These are phyloP conservation scores for Fusarium torreyae DNA, from an alignment of 2,329 filamentous ascomycete genomes.

Conservation along the genomic window DNA sequence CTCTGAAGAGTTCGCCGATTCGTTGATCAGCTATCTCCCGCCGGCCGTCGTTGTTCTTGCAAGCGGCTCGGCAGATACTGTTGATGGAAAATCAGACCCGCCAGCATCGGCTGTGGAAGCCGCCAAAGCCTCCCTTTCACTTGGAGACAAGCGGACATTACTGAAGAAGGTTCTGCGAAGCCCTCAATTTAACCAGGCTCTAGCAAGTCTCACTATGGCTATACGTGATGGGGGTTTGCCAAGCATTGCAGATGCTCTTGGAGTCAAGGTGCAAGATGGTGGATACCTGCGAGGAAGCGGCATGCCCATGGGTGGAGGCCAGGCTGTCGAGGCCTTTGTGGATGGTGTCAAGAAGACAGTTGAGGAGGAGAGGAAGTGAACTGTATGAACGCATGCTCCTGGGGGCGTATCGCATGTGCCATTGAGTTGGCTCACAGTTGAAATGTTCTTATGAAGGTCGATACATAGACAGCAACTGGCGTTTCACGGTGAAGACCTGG, in stretches of 20 bases:
- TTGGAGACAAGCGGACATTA: slow-evolving; percentile 84
- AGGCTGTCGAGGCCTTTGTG: slow-evolving; percentile 92
- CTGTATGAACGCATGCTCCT: not conserved
- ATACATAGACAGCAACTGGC: slow-evolving; percentile 20
- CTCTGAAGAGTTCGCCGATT: slow-evolving; percentile 77
- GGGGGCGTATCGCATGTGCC: not conserved
- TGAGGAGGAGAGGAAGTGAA: slow-evolving; percentile 65
- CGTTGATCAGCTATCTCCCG: slow-evolving; percentile 83
- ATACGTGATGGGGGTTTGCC: slow-evolving; percentile 91
- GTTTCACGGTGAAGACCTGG: slow-evolving; percentile 13
- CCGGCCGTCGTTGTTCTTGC: slow-evolving; percentile 83
- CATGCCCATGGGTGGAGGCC: slow-evolving; percentile 88
- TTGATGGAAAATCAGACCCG: slow-evolving; percentile 74
- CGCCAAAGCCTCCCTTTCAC: slow-evolving; percentile 80
- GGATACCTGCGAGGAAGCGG: slow-evolving; percentile 83
- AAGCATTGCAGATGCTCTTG: slow-evolving; percentile 88
- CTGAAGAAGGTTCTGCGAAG: slow-evolving; percentile 87
- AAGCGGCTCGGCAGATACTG: slow-evolving; percentile 72
- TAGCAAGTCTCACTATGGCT: slow-evolving; percentile 88
- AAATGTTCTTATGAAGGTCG: slow-evolving; percentile 27
- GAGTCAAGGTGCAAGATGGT: slow-evolving; percentile 85
- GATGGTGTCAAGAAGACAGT: slow-evolving; percentile 88
- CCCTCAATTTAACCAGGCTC: slow-evolving; percentile 90
- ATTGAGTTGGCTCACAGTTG: slow-evolving; percentile 15
- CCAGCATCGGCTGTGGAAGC: slow-evolving; percentile 77